phyloP scores from a whole-genome alignment of 148 eudicot genomes.

The Dysphania ambrosioides region DNA sequence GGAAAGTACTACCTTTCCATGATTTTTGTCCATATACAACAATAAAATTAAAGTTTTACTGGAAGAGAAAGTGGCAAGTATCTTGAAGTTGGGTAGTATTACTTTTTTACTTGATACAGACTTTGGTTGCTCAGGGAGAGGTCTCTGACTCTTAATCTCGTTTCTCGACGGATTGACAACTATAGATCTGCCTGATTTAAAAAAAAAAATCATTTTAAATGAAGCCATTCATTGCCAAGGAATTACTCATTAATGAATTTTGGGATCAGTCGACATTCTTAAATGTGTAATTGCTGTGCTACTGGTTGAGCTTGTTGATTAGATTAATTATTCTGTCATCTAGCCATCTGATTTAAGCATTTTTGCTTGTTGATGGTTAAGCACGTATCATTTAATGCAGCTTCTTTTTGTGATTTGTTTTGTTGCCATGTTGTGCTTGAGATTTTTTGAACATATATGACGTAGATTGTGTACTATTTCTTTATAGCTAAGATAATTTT shows the following conservation, averaged over 20 bases:
- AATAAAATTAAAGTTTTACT: too few relatives aligned
- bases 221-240: background rate
- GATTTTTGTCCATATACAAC: too few relatives aligned
- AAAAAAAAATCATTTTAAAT: too few relatives aligned
- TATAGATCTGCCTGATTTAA: background rate
- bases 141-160: background rate
- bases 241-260: too few relatives aligned
- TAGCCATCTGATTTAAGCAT: background rate
- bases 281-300: background rate
- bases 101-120: too few relatives aligned
- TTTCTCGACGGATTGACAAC: background rate
- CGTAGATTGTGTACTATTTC: background rate
- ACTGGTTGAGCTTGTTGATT: background rate
- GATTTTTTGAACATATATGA: background rate
- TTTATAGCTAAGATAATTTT: background rate
- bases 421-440: background rate
- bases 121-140: background rate
- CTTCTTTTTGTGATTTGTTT: too few relatives aligned
- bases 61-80: too few relatives aligned
- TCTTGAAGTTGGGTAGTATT: too few relatives aligned
- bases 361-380: background rate
- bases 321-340: background rate
- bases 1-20: too few relatives aligned
- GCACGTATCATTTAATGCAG: background rate
- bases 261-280: too few relatives aligned